Evolutionary conservation across 306 rosid genomes (phyloP), one percentile per base, ranked within the genome.

Genomic region (Rosa chinensis): DNA sequence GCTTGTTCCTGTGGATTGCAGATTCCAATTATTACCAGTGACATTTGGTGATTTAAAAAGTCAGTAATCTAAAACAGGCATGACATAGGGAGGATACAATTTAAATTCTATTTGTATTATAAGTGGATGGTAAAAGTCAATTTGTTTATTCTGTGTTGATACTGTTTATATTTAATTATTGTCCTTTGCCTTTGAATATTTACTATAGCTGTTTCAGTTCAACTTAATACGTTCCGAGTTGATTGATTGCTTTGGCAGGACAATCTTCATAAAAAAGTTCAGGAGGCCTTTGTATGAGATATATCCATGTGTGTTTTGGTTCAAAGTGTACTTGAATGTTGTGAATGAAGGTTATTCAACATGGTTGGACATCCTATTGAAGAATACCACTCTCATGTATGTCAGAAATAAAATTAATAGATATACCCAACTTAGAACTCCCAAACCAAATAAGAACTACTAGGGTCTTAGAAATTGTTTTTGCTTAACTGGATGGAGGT

Each of bases 21-120:
- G 48, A 77, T 72, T 53, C 32, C 77, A 85, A 71, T 25, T 17
- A 4, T 62, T 53, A 66, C 76, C 68, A 55, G 50, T 39, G 47
- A 25, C 74, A 72, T 53, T 66, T 82, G 80, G 81, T 76, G 77
- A 72, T 64, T 66, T 72, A 72, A 66, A 32, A 42, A 76, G 81
- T 80, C 70, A 21, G 70, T 71, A 76, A 61, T 70, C 53, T 55
- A 76, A 70, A 75, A 82, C 63, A 67, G 58, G 78, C 75, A 70
- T 73, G 20, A 47, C 61, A 47, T 78, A 62, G 79, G 45, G 43
- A 66, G 83, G 42, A 71, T 75, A 40, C 84, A 45, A 66, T 40
- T 40, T 4, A 69, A 78, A 20, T 76, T 74, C 63, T 16, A 77
- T 86, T 83, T 88, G 90, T 86, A 81, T 76, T 78, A 81, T 70